A percentile compares a stretch with the other conserved stretches of the same genome.
phyloP scores from a whole-genome alignment of 2,329 filamentous ascomycete species.

The Trichoderma asperellum region DNA sequence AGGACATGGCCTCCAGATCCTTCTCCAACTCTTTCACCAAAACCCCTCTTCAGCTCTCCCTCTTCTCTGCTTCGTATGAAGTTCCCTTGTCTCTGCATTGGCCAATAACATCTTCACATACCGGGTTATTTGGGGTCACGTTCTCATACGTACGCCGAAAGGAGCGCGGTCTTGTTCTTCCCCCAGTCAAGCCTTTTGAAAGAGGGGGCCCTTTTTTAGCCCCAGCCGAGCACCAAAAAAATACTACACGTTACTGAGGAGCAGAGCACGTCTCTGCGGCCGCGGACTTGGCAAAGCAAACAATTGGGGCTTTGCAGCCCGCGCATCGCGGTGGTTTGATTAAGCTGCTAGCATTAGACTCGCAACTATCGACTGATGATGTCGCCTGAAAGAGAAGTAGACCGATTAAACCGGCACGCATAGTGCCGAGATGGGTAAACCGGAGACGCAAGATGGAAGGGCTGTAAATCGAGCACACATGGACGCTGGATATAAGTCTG shows the following conservation, averaged over 20 bases:
- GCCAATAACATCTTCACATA: constrained; percentile 4
- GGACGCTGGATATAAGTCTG: constrained; percentile 4
- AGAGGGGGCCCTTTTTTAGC: constrained; percentile 6
- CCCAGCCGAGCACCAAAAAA: constrained; percentile 1
- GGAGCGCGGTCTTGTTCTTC: constrained; percentile 2
- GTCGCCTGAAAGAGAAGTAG: constrained; percentile 17
- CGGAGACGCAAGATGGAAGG: constrained; percentile 17
- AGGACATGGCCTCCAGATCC: constrained; percentile 8
- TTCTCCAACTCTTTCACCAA: background rate
- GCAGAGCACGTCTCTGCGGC: constrained; percentile 17
- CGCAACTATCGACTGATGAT: constrained; percentile 16
- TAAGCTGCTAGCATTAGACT: constrained; percentile 5
- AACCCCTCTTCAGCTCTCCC: background rate
- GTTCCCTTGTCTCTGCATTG: constrained; percentile 4
- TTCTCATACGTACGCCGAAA: constrained; percentile 15
- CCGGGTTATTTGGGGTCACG: constrained; percentile 21
- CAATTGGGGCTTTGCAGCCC: constrained; percentile 6
- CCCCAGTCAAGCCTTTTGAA: constrained; percentile 7
- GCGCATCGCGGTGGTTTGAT: constrained; percentile 13
- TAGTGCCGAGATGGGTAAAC: constrained; percentile 11
- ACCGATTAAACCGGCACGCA: constrained; percentile 12
- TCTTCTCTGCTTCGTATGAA: background rate
- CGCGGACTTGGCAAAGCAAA: constrained; percentile 13
- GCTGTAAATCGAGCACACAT: constrained; percentile 12
- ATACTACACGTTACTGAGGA: background rate